These are phyloP conservation scores for Mucor lusitanicus DNA, from an alignment of 371 early-diverging fungal genomes.

Conservation along the genomic window DNA sequence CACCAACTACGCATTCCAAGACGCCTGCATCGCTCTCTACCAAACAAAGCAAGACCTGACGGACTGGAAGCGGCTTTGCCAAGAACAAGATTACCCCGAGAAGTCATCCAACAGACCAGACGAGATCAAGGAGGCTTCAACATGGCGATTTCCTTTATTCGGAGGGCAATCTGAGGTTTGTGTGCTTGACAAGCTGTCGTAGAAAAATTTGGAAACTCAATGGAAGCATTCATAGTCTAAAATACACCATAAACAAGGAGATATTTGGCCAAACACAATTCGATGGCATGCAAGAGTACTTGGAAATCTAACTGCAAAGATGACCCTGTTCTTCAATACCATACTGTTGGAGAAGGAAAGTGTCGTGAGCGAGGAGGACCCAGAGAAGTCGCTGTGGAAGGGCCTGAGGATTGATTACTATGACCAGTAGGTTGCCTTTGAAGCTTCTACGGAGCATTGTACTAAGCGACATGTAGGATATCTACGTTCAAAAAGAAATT, in stretches of 20 bases:
- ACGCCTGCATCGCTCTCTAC: slow-evolving; percentile 54
- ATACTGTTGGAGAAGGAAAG: slow-evolving; percentile 58
- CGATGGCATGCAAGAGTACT: slow-evolving; percentile 60
- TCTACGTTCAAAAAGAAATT: slow-evolving; percentile 53
- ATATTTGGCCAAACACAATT: slow-evolving; percentile 54
- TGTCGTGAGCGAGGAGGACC: slow-evolving; percentile 52
- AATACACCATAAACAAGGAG: slow-evolving; percentile 29
- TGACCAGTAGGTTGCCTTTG: slow-evolving; percentile 59
- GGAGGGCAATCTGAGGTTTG: slow-evolving; percentile 25
- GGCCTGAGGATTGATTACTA: slow-evolving; percentile 57
- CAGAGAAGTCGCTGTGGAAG: slow-evolving; percentile 58
- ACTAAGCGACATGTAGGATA: slow-evolving; percentile 37
- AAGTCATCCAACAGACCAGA: slow-evolving; percentile 24
- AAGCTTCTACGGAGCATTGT: no score
- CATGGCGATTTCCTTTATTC: slow-evolving; percentile 38
- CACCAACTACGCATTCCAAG: slow-evolving; percentile 58
- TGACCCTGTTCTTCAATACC: slow-evolving; percentile 66
- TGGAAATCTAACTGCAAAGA: slow-evolving; percentile 58
- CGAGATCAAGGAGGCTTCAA: slow-evolving; percentile 35
- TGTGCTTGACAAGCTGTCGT: no score
- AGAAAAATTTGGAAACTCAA: not conserved
- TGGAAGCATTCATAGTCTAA: slow-evolving; percentile 9
- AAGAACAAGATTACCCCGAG: slow-evolving; percentile 56
- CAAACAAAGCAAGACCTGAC: slow-evolving; percentile 41
- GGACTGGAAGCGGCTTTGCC: slow-evolving; percentile 53